Base-by-base conservation (phyloP, 2,329 filamentous ascomycete species). In the Sordariomycetes sp. region DNA sequence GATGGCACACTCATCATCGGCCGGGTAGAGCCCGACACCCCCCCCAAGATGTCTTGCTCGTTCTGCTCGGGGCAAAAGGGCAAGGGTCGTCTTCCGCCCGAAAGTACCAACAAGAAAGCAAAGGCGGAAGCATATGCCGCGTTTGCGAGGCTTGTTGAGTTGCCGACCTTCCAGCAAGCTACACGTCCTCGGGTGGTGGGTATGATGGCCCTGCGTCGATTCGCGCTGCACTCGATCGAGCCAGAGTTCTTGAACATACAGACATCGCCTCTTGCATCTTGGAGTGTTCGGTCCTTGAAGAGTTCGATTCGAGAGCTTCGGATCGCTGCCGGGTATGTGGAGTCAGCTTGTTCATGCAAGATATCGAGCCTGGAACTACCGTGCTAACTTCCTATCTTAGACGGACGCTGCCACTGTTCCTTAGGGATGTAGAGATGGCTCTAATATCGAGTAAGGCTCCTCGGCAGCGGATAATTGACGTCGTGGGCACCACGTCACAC, bases 251-350 rank as follows among this genome's bases (percentile, higher is more conserved):
- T 92, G 34, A 81, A 88, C 61, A 72, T 96, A 2, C 80, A 85
- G 59, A 74, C 72, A 1, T 90, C 89, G 10, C 68, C 72, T 0
- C 72, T 89, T 48, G 90, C 89, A 0, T 85, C 91, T 64, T 92
- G 89, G 81, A 91, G 90, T 65, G 72, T 96, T 4, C 82, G 86
- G 62, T 89, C 87, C 0, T 74, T 97, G 45, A 85, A 86, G 61
- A 95, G 91, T 68, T 95, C 91, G 1, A 70, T 90, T 22, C 81
- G 92, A 65, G 94, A 97, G 67, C 74, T 97, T 32, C 84, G 92
- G 35, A 81, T 96, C 63, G 86, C 86, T 42, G 87, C 91, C 59
- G 87, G 86, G 75, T 86, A 74, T 65, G 72, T 67, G 57, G 20
- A 42, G 10, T 15, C 17, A 32, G 28, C 17, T 24, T n/a, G n/a